phyloP scores from a whole-genome alignment of 371 early-diverging fungal genomes.

The Mortierella polycephala region DNA sequence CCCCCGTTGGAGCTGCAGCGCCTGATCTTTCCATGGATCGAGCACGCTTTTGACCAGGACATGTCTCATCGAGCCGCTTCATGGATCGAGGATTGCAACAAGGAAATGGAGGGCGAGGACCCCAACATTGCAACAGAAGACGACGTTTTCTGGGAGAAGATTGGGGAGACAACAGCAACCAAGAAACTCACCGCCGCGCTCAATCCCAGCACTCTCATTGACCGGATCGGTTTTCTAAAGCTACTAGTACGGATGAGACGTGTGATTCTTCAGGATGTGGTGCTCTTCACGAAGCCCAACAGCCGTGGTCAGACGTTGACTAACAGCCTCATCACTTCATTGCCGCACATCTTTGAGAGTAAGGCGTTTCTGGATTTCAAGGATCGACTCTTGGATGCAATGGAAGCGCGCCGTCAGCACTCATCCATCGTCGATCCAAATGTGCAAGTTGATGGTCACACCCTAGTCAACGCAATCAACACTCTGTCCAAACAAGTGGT shows the following conservation, averaged over 20 bases:
- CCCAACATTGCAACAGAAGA: background rate
- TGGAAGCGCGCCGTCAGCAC: too few species aligned
- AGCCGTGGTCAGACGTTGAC: too few species aligned
- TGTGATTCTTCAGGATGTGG: slow-evolving; percentile 35
- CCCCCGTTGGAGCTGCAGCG: slow-evolving; percentile 25
- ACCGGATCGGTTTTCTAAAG: slow-evolving; percentile 18
- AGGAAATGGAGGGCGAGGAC: slow-evolving; percentile 21
- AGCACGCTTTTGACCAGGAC: slow-evolving; percentile 7
- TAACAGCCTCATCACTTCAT: too few species aligned
- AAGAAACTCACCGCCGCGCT: background rate
- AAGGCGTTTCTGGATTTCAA: too few species aligned
- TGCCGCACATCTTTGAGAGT: too few species aligned
- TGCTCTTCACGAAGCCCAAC: slow-evolving; percentile 7
- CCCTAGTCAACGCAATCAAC: too few species aligned
- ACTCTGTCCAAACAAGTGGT: too few species aligned
- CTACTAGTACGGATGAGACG: slow-evolving; percentile 30
- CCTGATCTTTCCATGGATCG: slow-evolving; percentile 36
- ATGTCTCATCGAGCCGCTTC: background rate
- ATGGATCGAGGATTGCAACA: slow-evolving; percentile 17
- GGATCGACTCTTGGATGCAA: too few species aligned
- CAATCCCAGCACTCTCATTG: background rate
- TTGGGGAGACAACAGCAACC: background rate
- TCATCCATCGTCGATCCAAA: too few species aligned
- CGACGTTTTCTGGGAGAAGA: slow-evolving; percentile 4
- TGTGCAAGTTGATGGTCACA: too few species aligned